phyloP scores from a whole-genome alignment of 2,329 filamentous ascomycete genomes.

The Ophioceras dolichostomum region DNA sequence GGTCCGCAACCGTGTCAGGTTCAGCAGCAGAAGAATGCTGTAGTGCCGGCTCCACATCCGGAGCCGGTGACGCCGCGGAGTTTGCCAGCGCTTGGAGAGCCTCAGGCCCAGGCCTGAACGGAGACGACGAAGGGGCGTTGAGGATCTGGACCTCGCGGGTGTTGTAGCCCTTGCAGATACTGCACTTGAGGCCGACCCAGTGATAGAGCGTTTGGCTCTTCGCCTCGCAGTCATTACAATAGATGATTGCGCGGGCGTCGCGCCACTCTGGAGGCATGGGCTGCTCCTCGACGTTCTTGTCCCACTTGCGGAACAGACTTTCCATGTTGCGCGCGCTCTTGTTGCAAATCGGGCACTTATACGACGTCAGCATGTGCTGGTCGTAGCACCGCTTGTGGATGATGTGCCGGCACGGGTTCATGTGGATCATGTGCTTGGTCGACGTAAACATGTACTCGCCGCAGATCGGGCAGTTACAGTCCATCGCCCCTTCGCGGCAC shows the following conservation, averaged over 20 bases:
- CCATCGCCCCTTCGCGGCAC: constrained; percentile 87
- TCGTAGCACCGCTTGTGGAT: constrained; percentile 87
- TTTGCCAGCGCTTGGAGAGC: neutral
- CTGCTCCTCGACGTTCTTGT: constrained; percentile 74
- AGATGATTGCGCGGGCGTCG: constrained; percentile 68
- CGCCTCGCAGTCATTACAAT: constrained; percentile 90
- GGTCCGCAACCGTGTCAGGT: neutral
- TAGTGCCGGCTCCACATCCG: neutral
- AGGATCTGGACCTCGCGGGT: constrained; percentile 46
- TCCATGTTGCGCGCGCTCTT: constrained; percentile 98
- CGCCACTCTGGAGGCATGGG: constrained; percentile 83
- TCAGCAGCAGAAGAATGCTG: no score
- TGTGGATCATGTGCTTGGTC: constrained; percentile 76
- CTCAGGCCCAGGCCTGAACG: neutral
- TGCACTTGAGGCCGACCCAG: constrained; percentile 89
- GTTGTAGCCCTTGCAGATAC: constrained; percentile 58
- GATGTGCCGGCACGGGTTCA: constrained; percentile 80
- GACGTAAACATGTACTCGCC: constrained; percentile 95
- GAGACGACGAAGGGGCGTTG: constrained; percentile 31
- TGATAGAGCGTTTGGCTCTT: constrained; percentile 83
- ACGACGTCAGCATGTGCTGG: constrained; percentile 77
- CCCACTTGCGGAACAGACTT: constrained; percentile 80
- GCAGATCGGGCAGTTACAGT: constrained; percentile 94
- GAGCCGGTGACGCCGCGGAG: neutral
- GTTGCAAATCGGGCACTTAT: constrained; percentile 94